Evolutionary conservation across 2,329 filamentous ascomycete genomes (phyloP), one percentile per base, ranked within the genome.

Genomic region (Alternaria gaisen): DNA sequence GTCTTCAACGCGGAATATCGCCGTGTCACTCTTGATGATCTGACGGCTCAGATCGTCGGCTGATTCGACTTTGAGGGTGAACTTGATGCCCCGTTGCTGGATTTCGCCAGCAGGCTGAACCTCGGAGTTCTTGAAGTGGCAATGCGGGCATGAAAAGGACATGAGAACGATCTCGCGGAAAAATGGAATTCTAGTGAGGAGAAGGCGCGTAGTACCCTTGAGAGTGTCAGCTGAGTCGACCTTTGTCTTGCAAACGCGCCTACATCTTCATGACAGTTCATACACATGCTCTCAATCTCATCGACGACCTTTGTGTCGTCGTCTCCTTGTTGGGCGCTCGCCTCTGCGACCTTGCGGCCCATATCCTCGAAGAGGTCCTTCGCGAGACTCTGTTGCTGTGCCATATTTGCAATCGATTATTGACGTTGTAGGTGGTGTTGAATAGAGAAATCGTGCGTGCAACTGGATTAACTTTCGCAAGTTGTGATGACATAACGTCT

Each of bases 91-190:
- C 73, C 92, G 92, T 71, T 93, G 90, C 81, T 98, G 95, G 64
- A 98, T 94, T 71, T 93, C 88, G 63, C 93, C 93, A 28, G 95
- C 95, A 9, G 94, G 89, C 77, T 97, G 94, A 71, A 99, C 91
- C 72, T 97, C 94, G 79, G 94, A 94, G 83, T 98, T 97, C 68
- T 91, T 88, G 81, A 94, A 90, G 76, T 89, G 84, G 83, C 95
- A 99, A 80, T 97, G 88, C 6, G 92, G 89, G 84, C 95, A 99
- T 68, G 88, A 87, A 80, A 99, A 99, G 64, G 94, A 98, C 90
- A 97, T 97, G 79, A 99, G 88, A 73, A 99, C 93, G 65, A 99
- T 90, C 80, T 99, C 94, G 82, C 93, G 93, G 84, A 99, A 99
- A 85, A 93, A 98, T 16, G 95, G 95, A 57, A 99, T 97, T 67